Evolutionary conservation across 2,329 filamentous ascomycete genomes (phyloP).

Genomic region (Botrytis aclada): DNA sequence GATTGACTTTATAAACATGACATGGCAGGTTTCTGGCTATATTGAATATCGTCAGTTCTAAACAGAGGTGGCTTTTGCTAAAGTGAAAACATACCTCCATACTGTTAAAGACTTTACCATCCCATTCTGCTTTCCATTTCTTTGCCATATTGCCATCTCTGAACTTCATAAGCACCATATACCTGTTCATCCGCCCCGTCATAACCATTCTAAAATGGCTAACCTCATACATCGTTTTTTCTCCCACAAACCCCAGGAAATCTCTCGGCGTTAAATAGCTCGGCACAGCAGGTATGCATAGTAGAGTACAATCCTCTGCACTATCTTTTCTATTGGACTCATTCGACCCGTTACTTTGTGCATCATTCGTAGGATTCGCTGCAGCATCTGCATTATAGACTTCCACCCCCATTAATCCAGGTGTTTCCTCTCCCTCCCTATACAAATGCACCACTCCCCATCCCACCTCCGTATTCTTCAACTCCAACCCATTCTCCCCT

Average conservation of each 20-base stretch:
- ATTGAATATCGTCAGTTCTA: constrained; percentile 22
- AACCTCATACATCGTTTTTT: constrained; percentile 79
- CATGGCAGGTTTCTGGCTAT: constrained; percentile 88
- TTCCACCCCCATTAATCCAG: constrained; percentile 49
- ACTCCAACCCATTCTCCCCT: constrained; percentile 47
- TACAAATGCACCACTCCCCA: constrained; percentile 96
- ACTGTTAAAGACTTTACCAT: constrained; percentile 88
- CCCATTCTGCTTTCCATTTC: constrained; percentile 81
- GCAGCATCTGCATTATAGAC: constrained; percentile 25
- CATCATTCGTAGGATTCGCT: constrained; percentile 18
- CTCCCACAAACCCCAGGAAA: constrained; percentile 86
- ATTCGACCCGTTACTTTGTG: constrained; percentile 32
- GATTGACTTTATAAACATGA: constrained; percentile 90
- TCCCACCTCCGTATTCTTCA: constrained; percentile 71
- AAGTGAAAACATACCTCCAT: constrained; percentile 65
- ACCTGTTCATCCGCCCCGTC: constrained; percentile 83
- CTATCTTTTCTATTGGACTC: constrained; percentile 39
- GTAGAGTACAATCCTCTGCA: constrained; percentile 66
- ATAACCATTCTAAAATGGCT: constrained; percentile 94
- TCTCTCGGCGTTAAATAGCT: constrained; percentile 90
- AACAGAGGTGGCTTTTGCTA: neutral
- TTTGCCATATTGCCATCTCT: constrained; percentile 69
- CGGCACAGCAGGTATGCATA: constrained; percentile 92
- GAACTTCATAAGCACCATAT: constrained; percentile 96
- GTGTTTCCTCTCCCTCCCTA: constrained; percentile 74